Base-by-base conservation (phyloP, 1,139 yeast species). In the Arxiozyma heterogenica region DNA sequence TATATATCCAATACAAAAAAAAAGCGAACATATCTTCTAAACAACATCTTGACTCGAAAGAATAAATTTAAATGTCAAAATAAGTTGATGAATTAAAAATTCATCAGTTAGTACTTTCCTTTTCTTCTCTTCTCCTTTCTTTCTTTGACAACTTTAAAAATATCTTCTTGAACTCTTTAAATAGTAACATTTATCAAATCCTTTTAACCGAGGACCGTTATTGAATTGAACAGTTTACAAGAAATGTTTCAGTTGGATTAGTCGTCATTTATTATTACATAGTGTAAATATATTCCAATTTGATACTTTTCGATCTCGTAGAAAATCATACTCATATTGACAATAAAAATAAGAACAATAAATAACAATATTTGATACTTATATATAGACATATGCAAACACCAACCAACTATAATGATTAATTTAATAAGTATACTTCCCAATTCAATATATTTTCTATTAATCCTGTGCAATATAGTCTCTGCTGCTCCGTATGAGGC, bases 401-500 rank as follows among this genome's bases (percentile, higher is more conserved):
- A 44, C 23, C 15, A 44, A 4, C 20, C 6, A 27, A 27, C 12
- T 5, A 46, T 46, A 41, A 18, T 41, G 6, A 20, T 20, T 46
- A 9, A 41, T 22, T 12, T 34, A 38, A 17, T 38, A 27, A 38
- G 42, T 38, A 34, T 46, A 38, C 49, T 46, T 25, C 41, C 48
- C 25, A 2, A 30, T 45, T 22, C 21, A 30, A 45, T 45, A 45
- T 39, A 45, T 18, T 30, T 46, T 6, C 20, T 46, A 9, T 18
- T 46, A 8, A 46, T 46, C 38, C 34, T 46, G n/a, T 6, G 17
- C 17, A 44, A 43, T 17, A 5, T 21, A 1, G 48, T n/a, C 8
- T 18, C 2, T 3, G 70, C 72, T 1, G 58, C 67, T 21, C 83
- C 83, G 1, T 78, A 79, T 58, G 77, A 82, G 56, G 90, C 91